Conservation (phyloP, 129 eudicot genomes). For the Arctium minus region DNA sequence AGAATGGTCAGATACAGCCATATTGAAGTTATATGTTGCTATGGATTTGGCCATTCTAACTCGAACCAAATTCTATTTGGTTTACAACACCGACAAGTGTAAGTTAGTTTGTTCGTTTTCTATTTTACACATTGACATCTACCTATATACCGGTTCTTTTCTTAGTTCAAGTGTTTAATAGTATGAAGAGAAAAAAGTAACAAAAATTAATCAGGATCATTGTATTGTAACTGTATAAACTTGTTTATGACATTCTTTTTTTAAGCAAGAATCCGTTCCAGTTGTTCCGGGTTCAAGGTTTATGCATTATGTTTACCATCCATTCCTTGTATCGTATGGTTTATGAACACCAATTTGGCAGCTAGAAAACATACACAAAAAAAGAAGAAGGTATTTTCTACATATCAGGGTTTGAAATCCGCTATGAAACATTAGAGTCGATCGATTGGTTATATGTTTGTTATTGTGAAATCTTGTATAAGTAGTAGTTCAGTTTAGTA, state of each 20-base stretch:
- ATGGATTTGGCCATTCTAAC: neutral
- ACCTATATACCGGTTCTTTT: neutral
- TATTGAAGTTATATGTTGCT: neutral
- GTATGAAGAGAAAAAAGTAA: neutral
- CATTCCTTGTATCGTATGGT: neutral
- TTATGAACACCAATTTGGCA: neutral
- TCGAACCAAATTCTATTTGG: neutral
- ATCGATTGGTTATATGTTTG: neutral
- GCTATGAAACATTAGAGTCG: neutral
- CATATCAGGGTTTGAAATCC: too few species aligned
- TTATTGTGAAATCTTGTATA: neutral
- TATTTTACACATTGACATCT: neutral
- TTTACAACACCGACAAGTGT: neutral
- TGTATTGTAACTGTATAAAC: neutral
- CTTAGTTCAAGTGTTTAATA: neutral
- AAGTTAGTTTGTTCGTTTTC: neutral
- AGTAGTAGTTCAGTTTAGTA: neutral
- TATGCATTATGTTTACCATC: neutral
- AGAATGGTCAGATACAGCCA: constrained; percentile 8
- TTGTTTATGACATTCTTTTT: neutral
- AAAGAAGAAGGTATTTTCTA: too few species aligned
- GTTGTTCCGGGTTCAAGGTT: neutral
- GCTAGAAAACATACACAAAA: neutral
- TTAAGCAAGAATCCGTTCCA: neutral
- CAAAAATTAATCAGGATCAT: neutral